Base-by-base conservation (phyloP, 2,329 filamentous ascomycete genomes). In the Coccinonectria pachysandricola region DNA sequence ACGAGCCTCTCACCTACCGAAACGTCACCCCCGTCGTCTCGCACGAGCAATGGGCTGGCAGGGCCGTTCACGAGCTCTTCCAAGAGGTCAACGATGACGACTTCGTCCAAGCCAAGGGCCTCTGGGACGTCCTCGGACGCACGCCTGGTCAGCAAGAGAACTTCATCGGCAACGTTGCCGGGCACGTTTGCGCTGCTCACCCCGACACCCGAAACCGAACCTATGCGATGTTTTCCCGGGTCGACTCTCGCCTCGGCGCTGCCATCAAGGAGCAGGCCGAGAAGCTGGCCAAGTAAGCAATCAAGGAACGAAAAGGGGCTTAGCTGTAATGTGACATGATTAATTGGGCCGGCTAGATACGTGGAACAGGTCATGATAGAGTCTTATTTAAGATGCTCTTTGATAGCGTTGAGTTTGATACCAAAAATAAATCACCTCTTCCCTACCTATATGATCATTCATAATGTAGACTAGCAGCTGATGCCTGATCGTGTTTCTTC, bases 171-270 rank as follows among this genome's bases (percentile, higher is more conserved):
- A 79, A 78, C 37, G 59, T 79, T 11, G 53, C 71, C 3, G 68
- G 56, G 3, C 71, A 78, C 40, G 51, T 79, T 36, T 55, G 53
- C 22, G 64, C 53, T 26, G 72, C 71, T 3, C 57, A 65, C 38
- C 55, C 60, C 32, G 64, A 65, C 37, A 68, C 73, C 19, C 62
- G 74, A 19, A 58, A 65, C 40, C 59, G 65, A 21, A 73, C 71
- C 10, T 77, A 75, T 42, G 66, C 58, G 26, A 75, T 76, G 69
- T 79, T 76, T 49, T 46, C 49, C 20, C 60, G 57, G 22, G 68
- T 78, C n/a, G 64, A 74, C 37, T 35, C 52, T 7, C 59, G 60
- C 10, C 59, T 77, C 3, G 71, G 71, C 14, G 48, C 47, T 18
- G 57, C 63, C 8, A 68, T 77, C 42, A 55, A 60, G 45, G 54